Evolutionary conservation across 2,329 filamentous ascomycete genomes (phyloP).

Genomic region (Aureobasidium sp.): DNA sequence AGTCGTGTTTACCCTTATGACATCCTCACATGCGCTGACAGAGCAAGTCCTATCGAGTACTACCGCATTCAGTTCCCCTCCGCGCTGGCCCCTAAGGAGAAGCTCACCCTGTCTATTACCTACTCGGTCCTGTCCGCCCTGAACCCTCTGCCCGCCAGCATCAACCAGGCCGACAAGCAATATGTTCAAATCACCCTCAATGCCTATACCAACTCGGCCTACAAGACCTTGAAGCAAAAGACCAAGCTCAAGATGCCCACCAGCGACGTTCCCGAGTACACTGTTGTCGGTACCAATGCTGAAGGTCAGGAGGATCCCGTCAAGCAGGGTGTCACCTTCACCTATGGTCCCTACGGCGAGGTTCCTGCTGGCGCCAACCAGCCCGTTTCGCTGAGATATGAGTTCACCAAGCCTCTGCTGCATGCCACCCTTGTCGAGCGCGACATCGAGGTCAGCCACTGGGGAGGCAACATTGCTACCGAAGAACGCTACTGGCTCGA

Average conservation of each 20-base stretch:
- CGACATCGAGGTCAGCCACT: slow-evolving; percentile 92
- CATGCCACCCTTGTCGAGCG: slow-evolving; percentile 75
- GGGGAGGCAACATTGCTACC: slow-evolving; percentile 92
- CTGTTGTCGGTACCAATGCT: slow-evolving; percentile 51
- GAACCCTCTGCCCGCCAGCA: slow-evolving; percentile 68
- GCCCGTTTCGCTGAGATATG: slow-evolving; percentile 75
- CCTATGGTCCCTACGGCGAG: slow-evolving; percentile 82
- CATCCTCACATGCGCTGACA: background rate
- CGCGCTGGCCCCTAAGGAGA: slow-evolving; percentile 66
- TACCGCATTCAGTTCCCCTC: slow-evolving; percentile 73
- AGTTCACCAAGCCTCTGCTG: slow-evolving; percentile 87
- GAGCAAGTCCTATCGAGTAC: slow-evolving; percentile 53
- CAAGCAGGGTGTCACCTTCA: slow-evolving; percentile 78
- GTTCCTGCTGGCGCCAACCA: slow-evolving; percentile 69
- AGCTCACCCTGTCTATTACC: slow-evolving; percentile 81
- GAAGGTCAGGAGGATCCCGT: slow-evolving; percentile 62
- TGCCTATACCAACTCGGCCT: slow-evolving; percentile 75
- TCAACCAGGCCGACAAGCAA: slow-evolving; percentile 80
- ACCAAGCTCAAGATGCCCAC: slow-evolving; percentile 88
- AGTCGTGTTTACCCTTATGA: background rate
- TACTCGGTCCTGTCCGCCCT: slow-evolving; percentile 78
- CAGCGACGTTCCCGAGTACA: slow-evolving; percentile 76
- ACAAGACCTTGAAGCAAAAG: slow-evolving; percentile 86
- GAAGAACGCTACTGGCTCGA: slow-evolving; percentile 88
- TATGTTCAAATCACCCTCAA: slow-evolving; percentile 82